Evolutionary conservation across 257 asterid genomes (phyloP), one percentile per base, ranked within the genome.

Genomic region (Ilex asprella): DNA sequence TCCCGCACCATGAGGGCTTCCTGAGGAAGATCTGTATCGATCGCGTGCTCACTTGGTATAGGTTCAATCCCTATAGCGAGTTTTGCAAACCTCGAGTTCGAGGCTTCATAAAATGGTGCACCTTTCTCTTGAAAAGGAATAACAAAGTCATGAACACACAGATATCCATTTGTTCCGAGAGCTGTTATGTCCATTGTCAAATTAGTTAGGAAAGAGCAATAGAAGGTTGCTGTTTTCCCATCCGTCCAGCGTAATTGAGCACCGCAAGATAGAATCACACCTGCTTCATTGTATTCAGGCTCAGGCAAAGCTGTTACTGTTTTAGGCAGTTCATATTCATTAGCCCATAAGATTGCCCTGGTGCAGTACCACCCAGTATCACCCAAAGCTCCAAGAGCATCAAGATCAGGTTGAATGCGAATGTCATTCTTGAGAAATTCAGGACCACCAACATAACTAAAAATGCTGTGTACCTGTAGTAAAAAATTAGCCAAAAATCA

Each of bases 1-100:
- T 88, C 95, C 71, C 68, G 75, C 61, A 86, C 88, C 95, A 88
- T 84, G 6, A 66, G 71, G 6, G 80, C 93, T 60, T 88, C 95
- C 62, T 88, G 95, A 0, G 95, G 90, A 39, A 84, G 74, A 54
- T 86, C 93, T 7, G 88, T 82, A 11, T 7, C 56, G 2, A 79
- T 80, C 31, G 62, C 27, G 55, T 70, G 72, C 73, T 84, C 81
- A 5, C 72, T 70, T 0, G 92, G 84, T 27, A 59, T 58, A 2
- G 81, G 78, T 56, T 54, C 81, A 62, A 81, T 72, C 56, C 78
- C 86, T 2, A 66, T 67, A 4, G 60, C 66, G 3, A 77, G 56
- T 3, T 72, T 75, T 10, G 77, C 68, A 32, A 77, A 80, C 43
- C 64, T 57, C 7, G 85, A 77, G 27, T 82, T 64, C 2, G 70